These are phyloP conservation scores for Daldinia bambusicola DNA, from an alignment of 495 filamentous ascomycete genomes.

Conservation along the genomic window DNA sequence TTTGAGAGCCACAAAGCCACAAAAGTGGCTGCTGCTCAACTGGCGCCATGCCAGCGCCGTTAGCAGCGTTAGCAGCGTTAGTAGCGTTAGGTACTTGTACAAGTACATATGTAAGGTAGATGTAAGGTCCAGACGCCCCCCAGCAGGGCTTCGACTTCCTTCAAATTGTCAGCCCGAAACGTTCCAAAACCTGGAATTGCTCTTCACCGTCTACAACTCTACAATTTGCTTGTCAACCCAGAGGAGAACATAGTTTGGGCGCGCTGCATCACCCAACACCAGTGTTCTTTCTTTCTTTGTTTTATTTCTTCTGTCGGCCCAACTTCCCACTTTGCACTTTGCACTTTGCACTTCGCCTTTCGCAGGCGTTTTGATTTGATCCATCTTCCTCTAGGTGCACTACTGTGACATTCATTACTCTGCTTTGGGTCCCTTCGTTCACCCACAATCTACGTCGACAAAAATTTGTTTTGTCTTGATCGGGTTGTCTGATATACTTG, in stretches of 20 bases:
- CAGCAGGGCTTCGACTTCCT: background rate
- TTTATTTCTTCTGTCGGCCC: constrained; percentile 1
- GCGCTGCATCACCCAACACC: constrained; percentile 22
- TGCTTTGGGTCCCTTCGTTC: constrained; percentile 14
- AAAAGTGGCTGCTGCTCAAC: too few species aligned
- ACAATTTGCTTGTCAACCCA: constrained; percentile 10
- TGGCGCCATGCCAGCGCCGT: too few species aligned
- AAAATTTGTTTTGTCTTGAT: constrained; percentile 30
- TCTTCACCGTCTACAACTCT: constrained; percentile 14
- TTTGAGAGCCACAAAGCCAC: too few species aligned
- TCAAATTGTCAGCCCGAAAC: constrained; percentile 17
- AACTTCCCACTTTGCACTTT: too few species aligned
- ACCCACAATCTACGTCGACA: constrained; percentile 17
- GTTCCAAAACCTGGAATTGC: constrained; percentile 6
- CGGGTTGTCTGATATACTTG: constrained; percentile 14
- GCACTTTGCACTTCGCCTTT: too few species aligned
- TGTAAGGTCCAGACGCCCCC: constrained; percentile 3
- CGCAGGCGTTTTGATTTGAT: constrained; percentile 31
- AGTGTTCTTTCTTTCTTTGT: constrained; percentile 10
- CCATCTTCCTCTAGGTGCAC: constrained; percentile 24
- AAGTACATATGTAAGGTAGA: background rate
- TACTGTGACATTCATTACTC: constrained; percentile 24
- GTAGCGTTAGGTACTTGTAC: background rate
- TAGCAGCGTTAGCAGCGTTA: background rate
- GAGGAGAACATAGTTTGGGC: constrained; percentile 31